Evolutionary conservation across 2,329 filamentous ascomycete species (phyloP).

Genomic region (Aspergillus sp.): DNA sequence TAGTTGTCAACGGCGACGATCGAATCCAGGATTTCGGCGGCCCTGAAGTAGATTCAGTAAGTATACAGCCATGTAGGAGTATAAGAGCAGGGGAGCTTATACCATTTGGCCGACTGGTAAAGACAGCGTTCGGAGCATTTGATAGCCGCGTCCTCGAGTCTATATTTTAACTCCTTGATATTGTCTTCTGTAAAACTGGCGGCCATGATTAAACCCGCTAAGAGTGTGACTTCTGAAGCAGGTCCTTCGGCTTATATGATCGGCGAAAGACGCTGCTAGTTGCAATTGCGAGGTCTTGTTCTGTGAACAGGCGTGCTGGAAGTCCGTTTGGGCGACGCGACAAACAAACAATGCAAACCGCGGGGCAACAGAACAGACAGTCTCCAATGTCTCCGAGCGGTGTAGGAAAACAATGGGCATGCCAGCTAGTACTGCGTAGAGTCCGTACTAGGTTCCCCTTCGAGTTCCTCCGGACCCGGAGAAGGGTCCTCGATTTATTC

Average conservation of each 20-base stretch:
- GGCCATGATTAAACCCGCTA: constrained; percentile 27
- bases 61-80: not conserved
- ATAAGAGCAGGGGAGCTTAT: not conserved
- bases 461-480: constrained; percentile 7
- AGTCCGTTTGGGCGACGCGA: constrained; percentile 1
- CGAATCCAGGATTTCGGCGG: constrained; percentile 87
- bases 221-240: not conserved
- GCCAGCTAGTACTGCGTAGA: not conserved
- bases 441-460: not conserved
- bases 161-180: constrained; percentile 63
- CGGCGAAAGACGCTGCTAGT: not conserved
- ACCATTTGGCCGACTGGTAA: constrained; percentile 98
- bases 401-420: not conserved
- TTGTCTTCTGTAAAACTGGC: constrained; percentile 37
- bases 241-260: not conserved
- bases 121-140: constrained; percentile 93
- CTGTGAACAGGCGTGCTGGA: not conserved
- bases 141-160: constrained; percentile 80
- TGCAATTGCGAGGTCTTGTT: not conserved
- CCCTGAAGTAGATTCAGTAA: constrained; percentile 57
- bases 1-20: constrained; percentile 61
- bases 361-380: constrained; percentile 8
- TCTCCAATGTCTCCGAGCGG: too few relatives aligned
- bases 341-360: constrained; percentile 30
- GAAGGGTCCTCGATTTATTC: not conserved